phyloP scores from a whole-genome alignment of 257 asterid genomes.

The Nicotiana otophora region DNA sequence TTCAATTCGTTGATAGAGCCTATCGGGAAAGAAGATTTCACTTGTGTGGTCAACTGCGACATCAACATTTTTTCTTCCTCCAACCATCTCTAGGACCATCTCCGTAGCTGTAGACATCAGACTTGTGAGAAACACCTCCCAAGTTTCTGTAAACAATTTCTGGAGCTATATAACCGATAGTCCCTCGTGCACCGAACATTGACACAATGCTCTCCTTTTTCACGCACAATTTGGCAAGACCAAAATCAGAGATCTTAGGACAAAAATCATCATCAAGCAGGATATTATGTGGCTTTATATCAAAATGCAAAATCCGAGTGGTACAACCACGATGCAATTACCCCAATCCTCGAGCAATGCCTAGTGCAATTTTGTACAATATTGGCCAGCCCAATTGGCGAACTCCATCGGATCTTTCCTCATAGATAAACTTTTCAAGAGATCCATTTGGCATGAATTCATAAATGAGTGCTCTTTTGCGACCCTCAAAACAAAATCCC shows the following conservation, averaged over 20 bases:
- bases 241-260: conserved; percentile 37
- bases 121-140: conserved; percentile 33
- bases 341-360: conserved; percentile 35
- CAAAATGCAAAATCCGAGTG: conserved; percentile 25
- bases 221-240: conserved; percentile 25
- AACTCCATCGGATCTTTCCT: neutral
- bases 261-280: conserved; percentile 24
- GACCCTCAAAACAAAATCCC: conserved; percentile 36
- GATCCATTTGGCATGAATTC: conserved; percentile 45
- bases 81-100: conserved; percentile 23
- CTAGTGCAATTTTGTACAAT: conserved; percentile 19
- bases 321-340: conserved; percentile 32
- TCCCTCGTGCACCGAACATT: conserved; percentile 29
- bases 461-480: conserved; percentile 30
- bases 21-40: conserved; percentile 23
- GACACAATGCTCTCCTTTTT: conserved; percentile 28
- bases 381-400: conserved; percentile 8
- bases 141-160: conserved; percentile 25
- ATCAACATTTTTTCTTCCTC: conserved; percentile 3
- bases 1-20: conserved; percentile 25
- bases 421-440: conserved; percentile 25
- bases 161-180: conserved; percentile 40
- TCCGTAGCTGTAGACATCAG: conserved; percentile 41
- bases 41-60: neutral
- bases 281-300: conserved; percentile 39